Conservation (phyloP, 1,284 basidiomycete species). For the Apiotrichum gracile region DNA sequence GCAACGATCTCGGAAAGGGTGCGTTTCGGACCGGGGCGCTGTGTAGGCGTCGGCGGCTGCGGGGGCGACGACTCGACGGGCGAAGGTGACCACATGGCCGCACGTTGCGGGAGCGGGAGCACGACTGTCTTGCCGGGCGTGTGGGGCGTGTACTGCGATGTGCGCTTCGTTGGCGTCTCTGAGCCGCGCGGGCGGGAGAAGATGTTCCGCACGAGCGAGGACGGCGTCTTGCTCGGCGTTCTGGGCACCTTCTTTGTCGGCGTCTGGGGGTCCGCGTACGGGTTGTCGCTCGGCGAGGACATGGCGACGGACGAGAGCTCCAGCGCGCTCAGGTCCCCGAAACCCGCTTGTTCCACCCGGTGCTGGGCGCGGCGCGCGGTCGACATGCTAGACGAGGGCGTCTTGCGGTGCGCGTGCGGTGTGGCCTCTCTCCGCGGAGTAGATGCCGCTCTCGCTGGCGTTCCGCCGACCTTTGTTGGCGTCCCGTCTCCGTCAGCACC, state of each 20-base stretch:
- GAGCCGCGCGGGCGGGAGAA: conserved; percentile 24
- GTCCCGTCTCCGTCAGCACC: conserved; percentile 6
- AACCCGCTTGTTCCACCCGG: conserved; percentile 31
- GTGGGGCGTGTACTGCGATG: conserved; percentile 20
- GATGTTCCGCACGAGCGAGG: conserved; percentile 35
- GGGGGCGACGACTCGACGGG: neutral
- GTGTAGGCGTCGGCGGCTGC: neutral
- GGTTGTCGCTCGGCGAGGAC: conserved; percentile 23
- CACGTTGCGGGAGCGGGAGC: conserved; percentile 21
- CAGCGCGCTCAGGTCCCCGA: conserved; percentile 39
- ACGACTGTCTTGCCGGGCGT: conserved; percentile 17
- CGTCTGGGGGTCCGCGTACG: conserved; percentile 23
- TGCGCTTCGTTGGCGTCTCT: conserved; percentile 1
- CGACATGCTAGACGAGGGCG: too few species aligned
- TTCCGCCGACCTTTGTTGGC: neutral
- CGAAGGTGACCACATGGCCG: conserved; percentile 20
- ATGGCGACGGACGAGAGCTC: conserved; percentile 27
- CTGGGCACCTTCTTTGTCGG: conserved; percentile 18
- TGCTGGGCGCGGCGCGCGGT: conserved; percentile 18
- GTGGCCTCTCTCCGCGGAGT: too few species aligned
- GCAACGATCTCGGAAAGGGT: neutral
- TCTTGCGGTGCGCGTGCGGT: too few species aligned
- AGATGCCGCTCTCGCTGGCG: too few species aligned
- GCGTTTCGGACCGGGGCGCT: neutral
- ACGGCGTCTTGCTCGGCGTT: conserved; percentile 18